Evolutionary conservation across 345 rosid species (phyloP).

Genomic region (Bretschneidera sinensis): DNA sequence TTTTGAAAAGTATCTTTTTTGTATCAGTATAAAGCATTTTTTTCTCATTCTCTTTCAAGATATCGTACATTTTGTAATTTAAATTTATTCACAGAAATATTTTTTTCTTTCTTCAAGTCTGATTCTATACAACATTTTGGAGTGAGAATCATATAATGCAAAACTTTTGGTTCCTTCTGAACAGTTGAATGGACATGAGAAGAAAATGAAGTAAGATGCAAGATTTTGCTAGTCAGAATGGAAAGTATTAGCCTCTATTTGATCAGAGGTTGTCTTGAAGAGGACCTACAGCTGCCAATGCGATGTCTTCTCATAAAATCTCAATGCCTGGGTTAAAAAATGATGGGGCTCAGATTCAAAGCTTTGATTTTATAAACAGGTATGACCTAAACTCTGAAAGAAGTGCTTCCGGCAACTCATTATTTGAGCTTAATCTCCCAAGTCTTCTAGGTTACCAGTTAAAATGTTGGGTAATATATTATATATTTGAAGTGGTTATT

Average conservation of each 20-base stretch:
- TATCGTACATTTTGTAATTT: background rate
- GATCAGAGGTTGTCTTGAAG: slow-evolving; percentile 16
- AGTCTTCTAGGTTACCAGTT: background rate
- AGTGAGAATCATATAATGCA: slow-evolving; percentile 2
- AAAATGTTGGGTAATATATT: background rate
- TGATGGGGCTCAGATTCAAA: slow-evolving; percentile 20
- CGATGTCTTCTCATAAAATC: slow-evolving; percentile 36
- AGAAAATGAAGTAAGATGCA: slow-evolving; percentile 21
- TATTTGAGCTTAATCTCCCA: background rate
- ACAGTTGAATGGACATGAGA: slow-evolving; percentile 18
- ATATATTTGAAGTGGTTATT: slow-evolving; percentile 14
- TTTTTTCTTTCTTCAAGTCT: background rate
- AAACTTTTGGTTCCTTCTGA: slow-evolving; percentile 3
- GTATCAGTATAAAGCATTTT: too few relatives aligned
- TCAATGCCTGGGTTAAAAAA: slow-evolving; percentile 21
- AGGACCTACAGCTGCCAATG: slow-evolving; percentile 16
- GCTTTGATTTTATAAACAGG: slow-evolving; percentile 32
- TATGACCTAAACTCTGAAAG: slow-evolving; percentile 10
- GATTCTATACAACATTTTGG: background rate
- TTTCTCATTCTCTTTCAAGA: background rate
- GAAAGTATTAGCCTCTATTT: slow-evolving; percentile 11
- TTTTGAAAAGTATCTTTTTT: too few relatives aligned
- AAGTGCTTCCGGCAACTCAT: background rate
- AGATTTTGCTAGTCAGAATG: slow-evolving; percentile 18
- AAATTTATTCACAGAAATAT: background rate